Base-by-base conservation (phyloP, 2,329 filamentous ascomycete species). In the Passalora sequoiae region DNA sequence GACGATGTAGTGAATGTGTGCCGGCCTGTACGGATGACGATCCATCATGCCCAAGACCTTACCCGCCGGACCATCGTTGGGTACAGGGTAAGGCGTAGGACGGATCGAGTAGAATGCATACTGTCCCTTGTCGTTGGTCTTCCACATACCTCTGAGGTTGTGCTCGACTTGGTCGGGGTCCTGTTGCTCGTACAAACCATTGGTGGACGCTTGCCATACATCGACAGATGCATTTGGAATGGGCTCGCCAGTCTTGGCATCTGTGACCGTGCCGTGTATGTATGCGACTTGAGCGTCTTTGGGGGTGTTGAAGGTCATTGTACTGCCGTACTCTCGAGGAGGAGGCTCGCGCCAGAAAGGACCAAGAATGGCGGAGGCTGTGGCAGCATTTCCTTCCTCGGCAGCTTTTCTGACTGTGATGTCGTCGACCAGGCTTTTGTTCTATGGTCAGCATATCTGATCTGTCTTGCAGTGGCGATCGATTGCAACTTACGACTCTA, bases 321-420 rank as follows among this genome's bases (percentile, higher is more conserved):
- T 81, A 33, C 73, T 76, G 38, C 84, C 87, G 59, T 84, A 84
- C n/a, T 78, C 67, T 35, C 82, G 76, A 45, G 76, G 68, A 4
- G 87, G 86, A 0, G 86, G 80, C 54, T 89, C 76, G 4, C 86
- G 77, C 78, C 86, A 94, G 69, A 94, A 94, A 1, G 88, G 88
- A 0, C 88, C 88, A 0, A 94, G 76, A 53, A 94, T 88, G 29
- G 87, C 81, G 3, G 84, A 85, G 2, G 85, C 78, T 4, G 86
- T 92, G 8, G 80, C 72, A 17, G 63, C 60, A 43, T 69, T 66
- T 16, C 45, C 47, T 1, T 71, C 71, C 28, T 75, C 72, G 38
- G 75, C 74, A 21, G 76, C 74, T 38, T 77, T 70, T 48, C 79
- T 81, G 67, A 81, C 84, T 43, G 84, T 86, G 59, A 92, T 91